These are phyloP conservation scores for Dysphania ambrosioides DNA, from an alignment of 148 eudicot species.

Conservation along the genomic window DNA sequence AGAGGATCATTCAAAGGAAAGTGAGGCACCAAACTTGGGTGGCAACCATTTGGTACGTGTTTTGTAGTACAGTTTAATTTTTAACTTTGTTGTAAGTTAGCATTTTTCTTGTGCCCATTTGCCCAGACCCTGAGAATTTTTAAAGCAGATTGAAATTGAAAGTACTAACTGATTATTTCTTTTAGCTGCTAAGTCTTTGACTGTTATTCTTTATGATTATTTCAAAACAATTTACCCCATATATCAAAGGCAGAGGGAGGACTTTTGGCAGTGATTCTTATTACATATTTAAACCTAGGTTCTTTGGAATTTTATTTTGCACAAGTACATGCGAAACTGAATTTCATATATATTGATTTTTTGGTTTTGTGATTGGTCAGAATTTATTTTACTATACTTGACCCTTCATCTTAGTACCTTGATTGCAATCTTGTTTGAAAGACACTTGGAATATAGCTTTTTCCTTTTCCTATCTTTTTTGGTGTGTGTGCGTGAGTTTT, in stretches of 20 bases:
- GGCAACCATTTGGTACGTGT: constrained; percentile 29
- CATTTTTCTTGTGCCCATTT: neutral
- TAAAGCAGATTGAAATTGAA: neutral
- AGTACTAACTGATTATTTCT: neutral
- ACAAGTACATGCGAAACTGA: too few relatives aligned
- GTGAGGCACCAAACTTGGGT: constrained; percentile 29
- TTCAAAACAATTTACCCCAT: neutral
- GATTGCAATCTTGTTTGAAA: too few relatives aligned
- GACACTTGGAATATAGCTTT: too few relatives aligned
- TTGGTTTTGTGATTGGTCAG: too few relatives aligned
- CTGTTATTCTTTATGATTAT: neutral
- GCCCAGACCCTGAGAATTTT: neutral
- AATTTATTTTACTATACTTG: too few relatives aligned
- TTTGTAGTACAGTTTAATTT: neutral
- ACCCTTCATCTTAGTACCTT: too few relatives aligned
- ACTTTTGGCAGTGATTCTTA: too few relatives aligned
- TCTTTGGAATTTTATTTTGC: neutral
- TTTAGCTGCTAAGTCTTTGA: neutral
- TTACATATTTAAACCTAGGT: neutral
- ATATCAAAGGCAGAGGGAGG: neutral
- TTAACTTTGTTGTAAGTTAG: neutral
- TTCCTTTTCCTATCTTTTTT: too few relatives aligned
- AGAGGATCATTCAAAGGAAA: constrained; percentile 41
- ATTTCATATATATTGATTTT: too few relatives aligned
- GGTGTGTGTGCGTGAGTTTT: too few relatives aligned